Percentiles rank a stretch among this genome's conserved stretches.
phyloP scores from a whole-genome alignment of 2,329 filamentous ascomycete genomes.

The Verticillium alfalfae region DNA sequence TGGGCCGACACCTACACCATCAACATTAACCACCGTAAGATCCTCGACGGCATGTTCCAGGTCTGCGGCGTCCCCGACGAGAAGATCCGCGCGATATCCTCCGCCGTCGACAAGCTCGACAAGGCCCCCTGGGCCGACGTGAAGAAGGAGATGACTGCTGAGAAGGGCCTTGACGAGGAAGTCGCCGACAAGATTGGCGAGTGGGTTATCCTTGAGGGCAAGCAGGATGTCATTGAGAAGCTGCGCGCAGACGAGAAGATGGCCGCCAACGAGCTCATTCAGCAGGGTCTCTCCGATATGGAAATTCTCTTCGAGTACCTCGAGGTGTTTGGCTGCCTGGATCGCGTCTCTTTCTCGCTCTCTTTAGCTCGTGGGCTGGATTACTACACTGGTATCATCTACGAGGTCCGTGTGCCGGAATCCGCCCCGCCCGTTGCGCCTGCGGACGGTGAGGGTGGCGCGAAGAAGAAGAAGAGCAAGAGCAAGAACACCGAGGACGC shows the following conservation, averaged over 20 bases:
- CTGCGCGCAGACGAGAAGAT: slow-evolving; percentile 64
- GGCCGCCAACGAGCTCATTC: slow-evolving; percentile 66
- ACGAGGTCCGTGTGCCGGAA: slow-evolving; percentile 80
- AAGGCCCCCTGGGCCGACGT: slow-evolving; percentile 90
- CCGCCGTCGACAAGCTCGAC: slow-evolving; percentile 92
- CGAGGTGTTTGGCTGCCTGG: slow-evolving; percentile 66
- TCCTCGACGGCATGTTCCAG: slow-evolving; percentile 86
- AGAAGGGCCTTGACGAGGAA: slow-evolving; percentile 72
- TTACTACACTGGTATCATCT: slow-evolving; percentile 77
- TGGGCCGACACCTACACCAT: slow-evolving; percentile 75
- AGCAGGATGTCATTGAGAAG: slow-evolving; percentile 66
- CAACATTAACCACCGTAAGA: slow-evolving; percentile 92
- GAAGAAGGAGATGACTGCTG: slow-evolving; percentile 85
- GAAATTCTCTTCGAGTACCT: slow-evolving; percentile 76
- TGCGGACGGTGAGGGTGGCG: slow-evolving; percentile 23
- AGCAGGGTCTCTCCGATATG: slow-evolving; percentile 77
- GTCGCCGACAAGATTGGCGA: slow-evolving; percentile 84
- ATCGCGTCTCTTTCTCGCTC: slow-evolving; percentile 81
- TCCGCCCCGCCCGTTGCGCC: slow-evolving; percentile 51
- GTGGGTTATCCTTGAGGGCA: slow-evolving; percentile 74
- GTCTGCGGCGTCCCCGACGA: slow-evolving; percentile 84
- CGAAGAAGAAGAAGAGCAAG: slow-evolving; percentile 39
- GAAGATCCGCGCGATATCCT: slow-evolving; percentile 84
- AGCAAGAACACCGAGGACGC: slow-evolving; percentile 59
- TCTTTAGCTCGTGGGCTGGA: slow-evolving; percentile 87